A percentile compares a stretch with the other conserved stretches of the same genome.
Evolutionary conservation across 2,329 filamentous ascomycete genomes (phyloP).

Genomic region (Macrophomina tecta): DNA sequence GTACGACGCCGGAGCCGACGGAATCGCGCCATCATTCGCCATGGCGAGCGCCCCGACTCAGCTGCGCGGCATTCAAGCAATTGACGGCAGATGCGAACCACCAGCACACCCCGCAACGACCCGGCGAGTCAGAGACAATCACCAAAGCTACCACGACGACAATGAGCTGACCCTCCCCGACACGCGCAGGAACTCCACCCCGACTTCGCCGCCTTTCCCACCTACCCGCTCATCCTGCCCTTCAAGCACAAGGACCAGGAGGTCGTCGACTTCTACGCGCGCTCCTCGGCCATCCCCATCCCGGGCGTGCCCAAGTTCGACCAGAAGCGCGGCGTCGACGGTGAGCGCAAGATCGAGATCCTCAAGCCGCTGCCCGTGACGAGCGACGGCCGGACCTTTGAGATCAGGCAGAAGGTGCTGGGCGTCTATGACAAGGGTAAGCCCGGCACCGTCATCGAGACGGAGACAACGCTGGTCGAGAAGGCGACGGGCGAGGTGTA

Average conservation of each 20-base stretch:
- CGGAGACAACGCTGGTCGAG: constrained; percentile 78
- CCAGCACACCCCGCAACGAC: too few species aligned
- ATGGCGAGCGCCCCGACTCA: background rate
- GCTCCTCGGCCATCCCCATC: constrained; percentile 71
- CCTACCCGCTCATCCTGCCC: constrained; percentile 81
- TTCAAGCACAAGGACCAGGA: constrained; percentile 80
- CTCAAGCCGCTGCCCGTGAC: constrained; percentile 75
- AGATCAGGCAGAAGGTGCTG: constrained; percentile 76
- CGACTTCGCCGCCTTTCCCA: constrained; percentile 85
- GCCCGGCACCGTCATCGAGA: constrained; percentile 80
- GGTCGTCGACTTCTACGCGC: constrained; percentile 82
- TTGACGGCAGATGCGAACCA: too few species aligned
- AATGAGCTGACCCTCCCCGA: background rate
- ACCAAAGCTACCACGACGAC: too few species aligned
- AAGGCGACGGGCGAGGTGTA: constrained; percentile 72
- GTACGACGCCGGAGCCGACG: background rate
- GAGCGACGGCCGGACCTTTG: constrained; percentile 70
- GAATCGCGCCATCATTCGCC: background rate
- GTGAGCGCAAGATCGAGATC: constrained; percentile 80
- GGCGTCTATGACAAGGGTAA: constrained; percentile 89
- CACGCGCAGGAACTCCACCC: constrained; percentile 77
- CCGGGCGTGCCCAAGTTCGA: constrained; percentile 80
- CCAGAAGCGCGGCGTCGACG: constrained; percentile 75
- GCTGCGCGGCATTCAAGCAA: too few species aligned
- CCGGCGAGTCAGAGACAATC: too few species aligned